Conservation (phyloP, 2,329 filamentous ascomycete species). For the Pseudogymnoascus sp. region DNA sequence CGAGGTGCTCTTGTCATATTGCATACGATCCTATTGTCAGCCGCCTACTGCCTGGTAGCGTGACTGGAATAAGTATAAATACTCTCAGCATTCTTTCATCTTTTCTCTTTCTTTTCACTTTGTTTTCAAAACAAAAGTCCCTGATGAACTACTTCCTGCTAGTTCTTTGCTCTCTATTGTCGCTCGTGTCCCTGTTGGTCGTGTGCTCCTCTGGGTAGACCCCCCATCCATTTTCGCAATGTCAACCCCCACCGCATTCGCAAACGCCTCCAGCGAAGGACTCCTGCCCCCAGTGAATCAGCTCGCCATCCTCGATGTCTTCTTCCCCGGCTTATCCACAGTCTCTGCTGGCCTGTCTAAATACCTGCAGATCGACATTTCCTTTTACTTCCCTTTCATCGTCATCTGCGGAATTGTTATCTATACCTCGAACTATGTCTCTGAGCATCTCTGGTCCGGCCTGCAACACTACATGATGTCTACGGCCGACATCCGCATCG, state of each 20-base stretch:
- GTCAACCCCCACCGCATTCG: not conserved
- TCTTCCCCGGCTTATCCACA: conserved; percentile 58
- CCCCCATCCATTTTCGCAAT: not conserved
- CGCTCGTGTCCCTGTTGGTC: not conserved
- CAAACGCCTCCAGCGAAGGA: not conserved
- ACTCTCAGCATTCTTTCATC: not conserved
- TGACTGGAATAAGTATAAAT: not conserved
- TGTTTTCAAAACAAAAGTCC: not conserved
- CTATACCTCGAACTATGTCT: conserved; percentile 46
- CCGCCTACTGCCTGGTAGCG: not conserved
- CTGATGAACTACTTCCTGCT: not conserved
- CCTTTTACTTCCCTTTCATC: conserved; percentile 51
- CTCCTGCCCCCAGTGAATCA: not conserved
- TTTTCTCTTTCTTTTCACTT: not conserved
- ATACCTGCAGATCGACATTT: conserved; percentile 54
- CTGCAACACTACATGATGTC: conserved; percentile 52
- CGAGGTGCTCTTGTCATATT: not conserved
- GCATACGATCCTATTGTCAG: not conserved
- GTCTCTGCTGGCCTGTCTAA: conserved; percentile 44
- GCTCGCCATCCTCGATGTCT: conserved; percentile 47
- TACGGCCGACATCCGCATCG: conserved; percentile 55
- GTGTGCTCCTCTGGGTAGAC: not conserved
- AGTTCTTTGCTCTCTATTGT: not conserved
- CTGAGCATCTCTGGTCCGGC: conserved; percentile 38
- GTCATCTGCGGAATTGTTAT: conserved; percentile 40